Evolutionary conservation across 2,329 filamentous ascomycete species (phyloP), one percentile per base, ranked within the genome.

Genomic region (Alternaria consortialis): DNA sequence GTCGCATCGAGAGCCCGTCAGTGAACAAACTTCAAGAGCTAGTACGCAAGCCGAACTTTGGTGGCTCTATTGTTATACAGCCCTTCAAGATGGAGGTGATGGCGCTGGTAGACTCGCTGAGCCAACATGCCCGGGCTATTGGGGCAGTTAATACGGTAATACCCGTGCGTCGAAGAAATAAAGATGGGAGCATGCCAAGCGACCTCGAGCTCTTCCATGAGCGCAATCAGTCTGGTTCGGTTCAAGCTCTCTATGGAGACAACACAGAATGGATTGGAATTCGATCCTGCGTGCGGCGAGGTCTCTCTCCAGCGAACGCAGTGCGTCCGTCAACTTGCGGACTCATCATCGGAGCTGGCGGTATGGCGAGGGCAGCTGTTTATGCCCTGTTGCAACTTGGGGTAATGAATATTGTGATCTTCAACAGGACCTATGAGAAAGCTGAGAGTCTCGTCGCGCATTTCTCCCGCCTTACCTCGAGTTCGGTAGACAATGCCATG

Each of bases 181-280:
- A 82, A 0, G 85, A 89, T 58, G 86, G 86, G 1, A 84, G 81
- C 36, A 84, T 88, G 0, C 85, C 88, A 0, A 82, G 84, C 31
- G 86, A 86, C 29, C 58, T 79, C 5, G 83, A 83, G 1, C 77
- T 87, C n/a, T 80, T 83, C 44, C 80, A 83, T 31, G 84, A 88
- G 44, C 84, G 88, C 60, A 89, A 89, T 63, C 84, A 87, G 43
- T 84, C 88, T 1, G 90, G 91, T 0, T 86, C 88, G 0, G 86
- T 92, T 7, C 85, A 86, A 63, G 90, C 88, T 0, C 81, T 93
- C 0, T 91, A 92, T 64, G 91, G 91, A 1, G 90, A 93, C 60
- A 94, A 94, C 61, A 93, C 91, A 0, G 91, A 94, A 74, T 94
- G 91, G 89, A 90, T 93, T 34, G 91, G 91, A 5, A 91, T 94